Evolutionary conservation across 768 basidiomycete species (phyloP).

Genomic region (Suillus clintonianus): DNA sequence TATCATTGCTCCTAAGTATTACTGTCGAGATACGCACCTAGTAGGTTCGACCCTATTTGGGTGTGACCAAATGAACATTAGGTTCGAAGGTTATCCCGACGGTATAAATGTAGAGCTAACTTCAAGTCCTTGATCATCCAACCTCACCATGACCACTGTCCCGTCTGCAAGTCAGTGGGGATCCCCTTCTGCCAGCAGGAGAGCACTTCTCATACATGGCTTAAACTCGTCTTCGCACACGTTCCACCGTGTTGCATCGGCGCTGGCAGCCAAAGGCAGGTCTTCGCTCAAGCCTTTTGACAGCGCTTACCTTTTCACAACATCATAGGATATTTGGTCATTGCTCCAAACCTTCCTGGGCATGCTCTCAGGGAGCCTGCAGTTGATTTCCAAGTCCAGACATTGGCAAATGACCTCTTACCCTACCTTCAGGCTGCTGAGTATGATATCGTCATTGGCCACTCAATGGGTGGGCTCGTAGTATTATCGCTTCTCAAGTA

Average conservation of each 20-base stretch:
- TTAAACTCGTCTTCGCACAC: constrained; percentile 11
- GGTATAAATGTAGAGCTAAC: no score
- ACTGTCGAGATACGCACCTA: no score
- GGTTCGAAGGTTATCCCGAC: no score
- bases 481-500: constrained; percentile 12
- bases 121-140: no score
- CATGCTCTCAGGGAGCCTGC: constrained; percentile 16
- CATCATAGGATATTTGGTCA: constrained; percentile 22
- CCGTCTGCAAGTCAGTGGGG: constrained; percentile 17
- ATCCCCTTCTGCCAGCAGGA: constrained; percentile 15
- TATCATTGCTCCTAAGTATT: no score
- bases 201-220: constrained; percentile 20
- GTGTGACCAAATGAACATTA: no score
- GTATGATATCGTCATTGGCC: constrained; percentile 13
- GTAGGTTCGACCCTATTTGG: no score
- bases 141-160: neutral
- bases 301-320: neutral
- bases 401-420: neutral
- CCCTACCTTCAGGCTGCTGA: neutral
- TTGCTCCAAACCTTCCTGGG: constrained; percentile 22
- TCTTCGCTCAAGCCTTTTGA: neutral
- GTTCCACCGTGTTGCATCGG: constrained; percentile 15
- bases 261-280: constrained; percentile 18
- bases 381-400: neutral
- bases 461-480: constrained; percentile 22